Base-by-base conservation (phyloP, 225 moss, liverwort and hornwort species). In the Antitrichia curtipendula region DNA sequence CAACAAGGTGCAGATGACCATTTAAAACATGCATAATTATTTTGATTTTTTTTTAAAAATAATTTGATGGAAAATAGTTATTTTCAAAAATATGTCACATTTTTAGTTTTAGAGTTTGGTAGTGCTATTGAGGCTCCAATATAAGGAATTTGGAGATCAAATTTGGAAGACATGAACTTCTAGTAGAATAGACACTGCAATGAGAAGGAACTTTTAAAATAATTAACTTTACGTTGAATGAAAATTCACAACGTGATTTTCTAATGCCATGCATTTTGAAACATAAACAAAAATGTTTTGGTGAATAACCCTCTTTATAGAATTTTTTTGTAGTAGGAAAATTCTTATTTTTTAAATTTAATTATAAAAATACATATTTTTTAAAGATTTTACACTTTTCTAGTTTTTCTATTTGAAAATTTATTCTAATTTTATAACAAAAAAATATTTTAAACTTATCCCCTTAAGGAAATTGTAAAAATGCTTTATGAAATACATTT, bases 161-260 rank as follows among this genome's bases (percentile, higher is more conserved):
- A n/a, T n/a, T n/a, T n/a, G n/a, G n/a, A n/a, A n/a, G n/a, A n/a
- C n/a, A n/a, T n/a, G n/a, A n/a, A n/a, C n/a, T n/a, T n/a, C n/a
- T n/a, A n/a, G n/a, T n/a, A n/a, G n/a, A n/a, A n/a, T n/a, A n/a
- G n/a, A n/a, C n/a, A n/a, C n/a, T n/a, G n/a, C n/a, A n/a, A n/a
- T n/a, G n/a, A n/a, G n/a, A n/a, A n/a, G n/a, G n/a, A n/a, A n/a
- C n/a, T n/a, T n/a, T n/a, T n/a, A n/a, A n/a, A n/a, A n/a, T n/a
- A 27, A 70, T 15, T 15, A 8, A 70, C 27, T 43, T 41, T 43
- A 41, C 0, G 0, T 27, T 41, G 43, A 43, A 72, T 72, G 4
- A 3, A 47, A 28, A 16, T 17, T 17, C 0, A 28, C 28, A 72
- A 72, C 28, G 3, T 17, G 0, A 16, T 0, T 9, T 45, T 45